A percentile compares a stretch with the other conserved stretches of the same genome.
phyloP scores from a whole-genome alignment of 2,329 filamentous ascomycete species.

The Diaporthe sp. region DNA sequence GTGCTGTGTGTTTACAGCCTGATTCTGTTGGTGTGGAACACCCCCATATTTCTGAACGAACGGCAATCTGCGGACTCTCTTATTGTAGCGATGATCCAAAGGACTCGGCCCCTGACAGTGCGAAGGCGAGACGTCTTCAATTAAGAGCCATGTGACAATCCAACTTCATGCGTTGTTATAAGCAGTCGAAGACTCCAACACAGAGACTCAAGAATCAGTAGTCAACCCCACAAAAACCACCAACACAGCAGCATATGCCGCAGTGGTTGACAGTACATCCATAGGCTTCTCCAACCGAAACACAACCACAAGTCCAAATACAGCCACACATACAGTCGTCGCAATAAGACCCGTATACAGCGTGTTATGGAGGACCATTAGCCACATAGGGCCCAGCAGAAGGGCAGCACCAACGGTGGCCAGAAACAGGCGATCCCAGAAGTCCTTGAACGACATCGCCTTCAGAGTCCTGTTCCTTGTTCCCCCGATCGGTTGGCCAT shows the following conservation, averaged over 20 bases:
- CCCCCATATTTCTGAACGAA: no score
- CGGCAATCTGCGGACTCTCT: no score
- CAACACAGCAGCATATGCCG: slow-evolving; percentile 20
- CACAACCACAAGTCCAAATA: not conserved
- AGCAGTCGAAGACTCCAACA: no score
- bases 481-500: not conserved
- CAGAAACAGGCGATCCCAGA: not conserved
- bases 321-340: slow-evolving; percentile 11
- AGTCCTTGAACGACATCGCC: not conserved
- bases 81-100: no score
- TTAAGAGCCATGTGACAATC: no score
- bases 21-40: no score
- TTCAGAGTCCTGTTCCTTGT: not conserved
- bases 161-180: no score
- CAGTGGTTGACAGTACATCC: slow-evolving; percentile 8
- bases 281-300: not conserved
- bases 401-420: not conserved
- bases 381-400: slow-evolving; percentile 17
- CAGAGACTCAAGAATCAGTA: not conserved
- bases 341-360: slow-evolving; percentile 14
- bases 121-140: no score
- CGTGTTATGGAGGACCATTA: slow-evolving; percentile 14
- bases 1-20: no score
- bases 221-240: slow-evolving; percentile 22
- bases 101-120: no score